Evolutionary conservation across 495 filamentous ascomycete genomes (phyloP).

Genomic region (Neurospora sublineolata): DNA sequence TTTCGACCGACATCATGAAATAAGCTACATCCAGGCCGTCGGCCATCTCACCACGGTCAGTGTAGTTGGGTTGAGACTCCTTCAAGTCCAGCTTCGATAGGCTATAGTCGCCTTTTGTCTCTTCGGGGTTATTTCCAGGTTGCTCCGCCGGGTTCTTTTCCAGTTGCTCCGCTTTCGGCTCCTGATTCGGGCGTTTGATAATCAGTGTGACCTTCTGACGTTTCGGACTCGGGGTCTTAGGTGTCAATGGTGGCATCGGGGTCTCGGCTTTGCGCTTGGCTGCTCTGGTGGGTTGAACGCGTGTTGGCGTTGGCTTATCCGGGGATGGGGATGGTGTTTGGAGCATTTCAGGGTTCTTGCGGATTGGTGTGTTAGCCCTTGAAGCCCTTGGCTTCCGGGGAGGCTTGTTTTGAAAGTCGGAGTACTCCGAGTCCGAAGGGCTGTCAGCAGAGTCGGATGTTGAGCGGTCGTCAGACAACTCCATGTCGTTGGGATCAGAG

Average conservation of each 20-base stretch:
- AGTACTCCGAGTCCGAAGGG: neutral
- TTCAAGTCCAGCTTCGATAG: slow-evolving; percentile 6
- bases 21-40: slow-evolving; percentile 5
- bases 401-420: neutral
- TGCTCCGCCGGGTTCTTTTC: neutral
- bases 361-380: neutral
- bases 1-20: slow-evolving; percentile 6
- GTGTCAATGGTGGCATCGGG: neutral
- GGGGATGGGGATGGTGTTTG: neutral
- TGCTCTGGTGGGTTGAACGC: slow-evolving; percentile 15
- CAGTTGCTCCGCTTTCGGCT: neutral
- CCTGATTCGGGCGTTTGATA: neutral
- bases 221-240: neutral
- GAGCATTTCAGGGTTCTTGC: neutral
- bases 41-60: neutral
- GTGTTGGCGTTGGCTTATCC: slow-evolving; percentile 1
- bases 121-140: neutral
- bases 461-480: neutral
- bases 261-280: slow-evolving; percentile 12
- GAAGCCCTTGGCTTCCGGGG: neutral
- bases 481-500: neutral
- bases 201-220: neutral
- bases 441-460: neutral
- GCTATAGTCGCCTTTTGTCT: slow-evolving; percentile 12
- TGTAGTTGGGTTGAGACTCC: neutral